These are phyloP conservation scores for Aspergillus pseudoterreus DNA, from an alignment of 2,329 filamentous ascomycete genomes.

Conservation along the genomic window DNA sequence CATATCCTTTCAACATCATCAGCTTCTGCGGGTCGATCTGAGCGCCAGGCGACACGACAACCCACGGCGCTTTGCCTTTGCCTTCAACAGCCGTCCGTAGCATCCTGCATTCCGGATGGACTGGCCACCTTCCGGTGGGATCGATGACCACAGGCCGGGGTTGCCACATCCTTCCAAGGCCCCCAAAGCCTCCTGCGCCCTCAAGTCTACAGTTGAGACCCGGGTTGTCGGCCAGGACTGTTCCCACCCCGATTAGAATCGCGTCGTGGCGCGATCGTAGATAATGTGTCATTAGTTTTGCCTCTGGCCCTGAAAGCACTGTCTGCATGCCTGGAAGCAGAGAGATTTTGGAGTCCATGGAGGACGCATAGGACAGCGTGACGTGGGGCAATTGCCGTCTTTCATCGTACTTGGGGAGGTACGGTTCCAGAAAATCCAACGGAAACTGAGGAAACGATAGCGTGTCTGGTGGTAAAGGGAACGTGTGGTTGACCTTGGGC, in stretches of 20 bases:
- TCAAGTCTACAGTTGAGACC: conserved; percentile 76
- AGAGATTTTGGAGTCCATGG: conserved; percentile 77
- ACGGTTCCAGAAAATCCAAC: conserved; percentile 48
- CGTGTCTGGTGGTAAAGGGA: conserved; percentile 35
- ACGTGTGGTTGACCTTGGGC: conserved; percentile 11
- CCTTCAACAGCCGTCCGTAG: conserved; percentile 61
- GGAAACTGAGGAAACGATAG: conserved; percentile 44
- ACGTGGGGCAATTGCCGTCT: conserved; percentile 50
- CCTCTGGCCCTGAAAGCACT: conserved; percentile 72
- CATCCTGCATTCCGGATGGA: conserved; percentile 59
- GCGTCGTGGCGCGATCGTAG: conserved; percentile 78
- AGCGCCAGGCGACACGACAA: conserved; percentile 55
- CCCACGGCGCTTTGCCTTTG: conserved; percentile 68
- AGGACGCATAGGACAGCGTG: conserved; percentile 87
- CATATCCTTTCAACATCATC: conserved; percentile 43
- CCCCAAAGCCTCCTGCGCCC: conserved; percentile 56
- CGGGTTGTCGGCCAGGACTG: conserved; percentile 79
- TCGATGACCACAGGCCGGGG: conserved; percentile 82
- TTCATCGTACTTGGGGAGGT: conserved; percentile 43
- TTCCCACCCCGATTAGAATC: conserved; percentile 81
- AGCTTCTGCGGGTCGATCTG: conserved; percentile 46
- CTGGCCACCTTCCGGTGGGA: conserved; percentile 69
- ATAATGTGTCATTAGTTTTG: conserved; percentile 91
- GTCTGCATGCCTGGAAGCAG: conserved; percentile 78
- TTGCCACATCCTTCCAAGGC: conserved; percentile 54